Evolutionary conservation across 2,329 filamentous ascomycete genomes (phyloP).

Genomic region (Arthrobotrys iridis): DNA sequence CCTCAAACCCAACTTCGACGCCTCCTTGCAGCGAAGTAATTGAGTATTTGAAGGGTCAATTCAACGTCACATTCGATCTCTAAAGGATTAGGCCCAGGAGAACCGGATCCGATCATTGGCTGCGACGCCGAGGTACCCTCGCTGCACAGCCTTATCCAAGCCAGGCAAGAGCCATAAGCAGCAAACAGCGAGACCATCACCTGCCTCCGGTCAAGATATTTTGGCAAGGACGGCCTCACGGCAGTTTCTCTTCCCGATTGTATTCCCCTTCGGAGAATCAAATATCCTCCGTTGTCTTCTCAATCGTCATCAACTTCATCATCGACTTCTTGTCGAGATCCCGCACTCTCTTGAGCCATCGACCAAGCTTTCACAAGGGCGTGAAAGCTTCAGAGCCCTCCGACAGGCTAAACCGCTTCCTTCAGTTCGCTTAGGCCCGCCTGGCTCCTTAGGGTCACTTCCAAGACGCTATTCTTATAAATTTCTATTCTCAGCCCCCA

Average conservation of each 20-base stretch:
- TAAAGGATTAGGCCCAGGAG: background rate
- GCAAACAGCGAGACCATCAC: constrained; percentile 17
- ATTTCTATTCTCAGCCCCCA: constrained; percentile 35
- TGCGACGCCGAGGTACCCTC: no score
- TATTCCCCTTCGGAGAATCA: background rate
- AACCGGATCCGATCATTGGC: constrained; percentile 8
- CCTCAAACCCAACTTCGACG: background rate
- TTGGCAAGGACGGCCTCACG: constrained; percentile 19
- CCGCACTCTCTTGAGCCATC: background rate
- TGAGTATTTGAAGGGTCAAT: background rate
- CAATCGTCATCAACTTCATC: background rate
- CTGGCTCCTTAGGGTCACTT: constrained; percentile 17
- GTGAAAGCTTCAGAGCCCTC: background rate
- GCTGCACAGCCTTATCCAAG: constrained; percentile 11
- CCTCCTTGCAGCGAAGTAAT: background rate
- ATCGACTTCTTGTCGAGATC: background rate
- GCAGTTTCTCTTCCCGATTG: constrained; percentile 6
- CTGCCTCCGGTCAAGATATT: constrained; percentile 3
- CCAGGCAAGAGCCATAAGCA: constrained; percentile 17
- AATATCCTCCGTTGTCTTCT: background rate
- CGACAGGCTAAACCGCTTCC: constrained; percentile 22
- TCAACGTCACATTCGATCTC: constrained; percentile 10
- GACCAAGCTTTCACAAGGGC: background rate
- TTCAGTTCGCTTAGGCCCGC: constrained; percentile 42
- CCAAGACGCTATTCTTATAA: constrained; percentile 24